Evolutionary conservation across 306 rosid species (phyloP).

Genomic region (Macrotyloma uniflorum): DNA sequence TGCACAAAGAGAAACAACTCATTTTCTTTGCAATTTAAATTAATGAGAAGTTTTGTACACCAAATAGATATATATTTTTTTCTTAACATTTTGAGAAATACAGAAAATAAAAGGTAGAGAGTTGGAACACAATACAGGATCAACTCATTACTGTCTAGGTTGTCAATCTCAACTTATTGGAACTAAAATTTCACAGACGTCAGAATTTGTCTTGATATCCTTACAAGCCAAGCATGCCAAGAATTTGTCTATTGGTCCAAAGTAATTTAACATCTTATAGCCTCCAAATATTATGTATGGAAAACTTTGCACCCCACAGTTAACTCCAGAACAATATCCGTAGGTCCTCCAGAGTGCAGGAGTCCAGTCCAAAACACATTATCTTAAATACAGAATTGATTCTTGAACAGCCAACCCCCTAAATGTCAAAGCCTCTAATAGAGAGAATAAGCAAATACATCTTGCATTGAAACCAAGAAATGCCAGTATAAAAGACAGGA

Average conservation of each 20-base stretch:
- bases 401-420: neutral
- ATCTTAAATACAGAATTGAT: neutral
- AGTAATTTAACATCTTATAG: conserved; percentile 15
- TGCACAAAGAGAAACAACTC: neutral
- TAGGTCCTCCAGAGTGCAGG: conserved; percentile 21
- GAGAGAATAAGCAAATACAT: neutral
- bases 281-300: conserved; percentile 1
- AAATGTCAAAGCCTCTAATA: neutral
- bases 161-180: neutral
- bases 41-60: neutral
- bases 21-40: conserved; percentile 1
- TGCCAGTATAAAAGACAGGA: neutral
- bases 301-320: neutral
- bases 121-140: neutral
- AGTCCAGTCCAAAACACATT: conserved; percentile 27
- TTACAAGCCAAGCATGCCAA: conserved; percentile 5
- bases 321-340: neutral
- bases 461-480: neutral
- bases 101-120: neutral
- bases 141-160: neutral
- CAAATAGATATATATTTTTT: neutral
- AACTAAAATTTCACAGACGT: conserved; percentile 4
- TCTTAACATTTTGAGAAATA: neutral
- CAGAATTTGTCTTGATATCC: neutral
- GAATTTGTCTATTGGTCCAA: conserved; percentile 23